Evolutionary conservation across 106 monocot genomes (phyloP), one percentile per base, ranked within the genome.

Genomic region (Dendrobium huoshanense): DNA sequence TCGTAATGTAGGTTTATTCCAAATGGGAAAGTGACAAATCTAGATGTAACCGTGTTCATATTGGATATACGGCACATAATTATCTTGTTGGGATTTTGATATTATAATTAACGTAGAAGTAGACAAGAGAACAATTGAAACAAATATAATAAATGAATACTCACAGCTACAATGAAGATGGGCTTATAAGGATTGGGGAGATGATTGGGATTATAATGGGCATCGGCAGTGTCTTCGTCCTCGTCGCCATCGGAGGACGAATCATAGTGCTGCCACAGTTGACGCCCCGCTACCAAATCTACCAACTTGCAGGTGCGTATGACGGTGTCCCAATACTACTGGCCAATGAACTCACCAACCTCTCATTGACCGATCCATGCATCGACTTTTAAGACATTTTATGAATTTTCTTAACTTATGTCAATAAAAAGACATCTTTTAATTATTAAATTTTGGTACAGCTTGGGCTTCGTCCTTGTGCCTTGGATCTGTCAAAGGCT

Each of bases 341-440:
- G 4, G 90, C 88, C 81, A 93, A 67, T 6, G 88, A 93, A 73
- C 90, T 85, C 13, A 90, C 93, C 6, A 88, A 93, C 88, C 93
- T 93, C 33, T 15, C 24, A 65, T 10, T 19, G 18, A 51, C 13
- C 3, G 13, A 51, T 51, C 51, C 51, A 51, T 51, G 9, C 45
- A 45, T 45, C 0, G 5, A 45, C 6, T 45, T 45, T 45, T 45
- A 51, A 51, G 15, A 51, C 0, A 51, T 16, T 51, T 51, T 51
- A 51, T 15, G 2, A 15, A 13, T 15, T 51, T 51, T 51, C 51
- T 51, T 16, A 11, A 10, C 10, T 51, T 2, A 45, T 1, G 8
- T 7, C 45, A 37, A 37, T 37, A 37, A 37, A 37, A 37, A 37
- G 2, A 37, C 37, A 37, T 37, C 37, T 37, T 54, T 33, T 76